Evolutionary conservation across 1,139 yeast species (phyloP), one percentile per base, ranked within the genome.

Genomic region (Wickerhamomyces sp.): DNA sequence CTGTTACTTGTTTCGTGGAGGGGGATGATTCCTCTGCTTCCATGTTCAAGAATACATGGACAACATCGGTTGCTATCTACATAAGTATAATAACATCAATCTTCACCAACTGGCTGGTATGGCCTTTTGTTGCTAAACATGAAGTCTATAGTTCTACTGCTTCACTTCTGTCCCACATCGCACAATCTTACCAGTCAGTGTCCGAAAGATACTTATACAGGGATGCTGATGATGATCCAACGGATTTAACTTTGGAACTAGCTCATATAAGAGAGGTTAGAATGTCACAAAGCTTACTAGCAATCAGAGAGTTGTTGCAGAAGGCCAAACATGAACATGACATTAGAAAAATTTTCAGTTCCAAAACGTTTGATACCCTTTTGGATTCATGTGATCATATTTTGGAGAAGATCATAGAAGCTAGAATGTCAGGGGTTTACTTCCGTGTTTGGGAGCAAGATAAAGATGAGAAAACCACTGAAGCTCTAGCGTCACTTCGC

Each of bases 201-300:
- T 65, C 74, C 18, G 79, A 73, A 45, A 58, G 78, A 44, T 75
- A 73, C 47, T 56, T 75, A 3, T 75, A 75, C 54, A 65, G 77
- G 45, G 78, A 75, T 51, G 60, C 61, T 14, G 63, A 67, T 40
- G 78, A 74, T 51, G 70, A 66, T 33, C 75, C 78, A 7, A 72
- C 78, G 0, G 71, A 66, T 10, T 45, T 71, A 40, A 65, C 76
- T 0, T 49, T 72, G 27, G 71, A 69, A 39, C 56, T 72, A 44
- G 72, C 76, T 0, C 73, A 69, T 47, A 67, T 73, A 26, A 61
- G 78, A 47, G 79, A 75, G 52, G 74, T 75, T 14, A 64, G 78
- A 54, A 62, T 74, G 60, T 64, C 74, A 3, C 74, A 72, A 48
- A 69, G 66, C 50, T 53, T 73, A 15, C 58, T 58, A 27, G 75